Conservation (phyloP, 106 monocot genomes). For the Agapanthus africanus region DNA sequence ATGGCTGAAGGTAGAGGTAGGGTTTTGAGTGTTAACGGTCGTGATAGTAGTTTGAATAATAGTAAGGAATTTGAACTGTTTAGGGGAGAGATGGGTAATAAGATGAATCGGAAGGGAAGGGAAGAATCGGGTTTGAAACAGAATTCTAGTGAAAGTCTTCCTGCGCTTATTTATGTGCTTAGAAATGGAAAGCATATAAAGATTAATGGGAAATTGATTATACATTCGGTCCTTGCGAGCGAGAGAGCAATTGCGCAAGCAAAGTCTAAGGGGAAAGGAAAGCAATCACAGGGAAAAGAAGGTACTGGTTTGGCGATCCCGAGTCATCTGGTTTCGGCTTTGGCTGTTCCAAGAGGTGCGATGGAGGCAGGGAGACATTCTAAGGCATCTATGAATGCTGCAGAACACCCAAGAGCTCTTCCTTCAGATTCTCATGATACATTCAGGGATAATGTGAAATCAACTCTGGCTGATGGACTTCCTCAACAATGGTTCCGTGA, state of each 20-base stretch:
- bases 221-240: constrained; percentile 80
- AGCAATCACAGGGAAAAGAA: constrained; percentile 22
- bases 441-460: constrained; percentile 26
- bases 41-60: constrained; percentile 10
- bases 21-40: constrained; percentile 33
- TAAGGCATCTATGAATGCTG: constrained; percentile 27
- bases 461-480: constrained; percentile 45
- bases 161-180: constrained; percentile 81
- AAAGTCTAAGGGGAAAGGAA: constrained; percentile 12
- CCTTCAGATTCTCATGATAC: constrained; percentile 28
- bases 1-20: constrained; percentile 15
- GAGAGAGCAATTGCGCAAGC: constrained; percentile 53
- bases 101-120: constrained; percentile 11
- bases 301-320: constrained; percentile 50
- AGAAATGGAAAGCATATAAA: constrained; percentile 86
- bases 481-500: constrained; percentile 89
- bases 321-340: constrained; percentile 29
- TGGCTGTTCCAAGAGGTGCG: constrained; percentile 30
- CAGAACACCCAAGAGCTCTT: constrained; percentile 31
- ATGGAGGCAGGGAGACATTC: constrained; percentile 33
- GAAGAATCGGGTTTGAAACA: neutral
- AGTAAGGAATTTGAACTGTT: constrained; percentile 12
- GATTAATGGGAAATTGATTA: constrained; percentile 96
- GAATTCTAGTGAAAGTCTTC: constrained; percentile 55
- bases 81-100: constrained; percentile 11